Base-by-base conservation (phyloP, 306 rosid species). In the Luffa aegyptiaca region DNA sequence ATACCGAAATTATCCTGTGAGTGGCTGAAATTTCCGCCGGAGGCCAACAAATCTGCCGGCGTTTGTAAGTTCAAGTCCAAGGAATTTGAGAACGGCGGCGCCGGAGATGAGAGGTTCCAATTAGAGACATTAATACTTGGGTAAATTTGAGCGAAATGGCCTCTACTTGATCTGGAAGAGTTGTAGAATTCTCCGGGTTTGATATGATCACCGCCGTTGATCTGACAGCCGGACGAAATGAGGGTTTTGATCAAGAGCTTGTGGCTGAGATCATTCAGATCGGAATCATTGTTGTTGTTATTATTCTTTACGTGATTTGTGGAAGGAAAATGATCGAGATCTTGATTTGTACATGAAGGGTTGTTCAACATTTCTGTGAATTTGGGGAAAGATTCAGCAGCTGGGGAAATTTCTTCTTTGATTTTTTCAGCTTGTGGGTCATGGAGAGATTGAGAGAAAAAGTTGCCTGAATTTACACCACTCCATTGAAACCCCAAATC, bases 81-180 rank as follows among this genome's bases (percentile, higher is more conserved):
- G 65, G 77, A 59, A 37, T 85, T 84, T 2, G 90, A 84, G 46
- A 85, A 70, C 72, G 83, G 14, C 6, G 88, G 58, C 12, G 86
- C n/a, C 3, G 79, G 68, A 2, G 83, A 39, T 33, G 83, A 88
- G 14, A 79, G 85, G 36, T 82, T 88, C 80, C 88, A 82, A 85
- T 80, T 89, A 44, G 97, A 89, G 72, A 93, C 80, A 75, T 90
- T 88, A 31, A 93, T 80, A 71, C 88, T 91, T 0, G 98, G 98
- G 79, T 91, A 89, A 70, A 93, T 93, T 84, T 89, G 98, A 83
- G 91, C 82, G 76, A 87, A 90, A 70, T 78, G 87, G 48, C 91
- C 89, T 80, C 89, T 79, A 78, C 7, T 70, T 61, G 68, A 33
- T 70, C 76, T 45, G 21, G 41, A 55, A 9, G 3, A 20, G 39